Evolutionary conservation across 257 asterid genomes (phyloP), one percentile per base, ranked within the genome.

Genomic region (Nicotiana tomentosiformis): DNA sequence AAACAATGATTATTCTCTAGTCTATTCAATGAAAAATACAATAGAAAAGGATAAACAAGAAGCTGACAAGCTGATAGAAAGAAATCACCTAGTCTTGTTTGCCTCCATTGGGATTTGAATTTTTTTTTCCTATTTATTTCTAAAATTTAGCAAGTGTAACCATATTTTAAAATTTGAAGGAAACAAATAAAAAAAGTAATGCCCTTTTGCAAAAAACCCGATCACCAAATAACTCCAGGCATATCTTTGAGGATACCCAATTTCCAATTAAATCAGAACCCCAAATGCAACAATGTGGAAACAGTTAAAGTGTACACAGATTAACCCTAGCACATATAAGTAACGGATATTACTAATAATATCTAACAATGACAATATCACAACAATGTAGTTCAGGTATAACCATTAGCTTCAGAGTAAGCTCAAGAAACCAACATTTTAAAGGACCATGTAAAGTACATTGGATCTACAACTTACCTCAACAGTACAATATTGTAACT

Each of bases 381-480:
- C 3, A 23, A 62, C 5, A 64, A 64, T 64, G 37, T 30, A 64
- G 10, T 64, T 8, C 46, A 72, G 35, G 11, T 62, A 10, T 62
- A 62, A 9, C 8, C 7, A 62, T 62, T 62, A 26, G 37, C 37
- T 62, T 49, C 1, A 10, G 17, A 10, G 33, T 29, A 51, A 62
- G 77, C 58, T 35, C 16, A 30, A 80, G 66, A 77, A 83, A 26
- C 4, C 43, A 68, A 57, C 43, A 15, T 23, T 16, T 26, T 17
- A 12, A 17, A 33, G 11, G 29, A 78, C 32, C 5, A 69, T 26
- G 15, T n/a, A 20, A 53, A 4, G 62, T 1, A 11, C 81, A 70
- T 74, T 80, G 53, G 83, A 83, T 86, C 76, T 43, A 60, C 16
- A 80, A 82, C 77, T 26, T 72, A 87, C 89, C 84, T 37, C 77